phyloP scores from a whole-genome alignment of 2,329 filamentous ascomycete genomes.

The Alternaria sp. region DNA sequence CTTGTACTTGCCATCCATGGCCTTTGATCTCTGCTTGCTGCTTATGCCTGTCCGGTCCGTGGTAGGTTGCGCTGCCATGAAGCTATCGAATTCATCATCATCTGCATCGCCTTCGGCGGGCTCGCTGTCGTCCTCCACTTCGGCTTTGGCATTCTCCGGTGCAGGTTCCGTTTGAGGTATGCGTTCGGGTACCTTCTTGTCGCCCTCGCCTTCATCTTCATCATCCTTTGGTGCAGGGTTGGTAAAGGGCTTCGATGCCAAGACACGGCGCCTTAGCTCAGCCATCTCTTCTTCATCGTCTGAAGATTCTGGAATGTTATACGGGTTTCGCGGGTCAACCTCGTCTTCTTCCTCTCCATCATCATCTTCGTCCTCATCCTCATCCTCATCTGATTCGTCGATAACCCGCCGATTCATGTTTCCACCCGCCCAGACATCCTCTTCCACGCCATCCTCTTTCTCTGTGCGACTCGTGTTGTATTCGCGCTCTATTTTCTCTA shows the following conservation, averaged over 20 bases:
- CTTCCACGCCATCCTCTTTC: slow-evolving; percentile 60
- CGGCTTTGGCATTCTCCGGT: slow-evolving; percentile 36
- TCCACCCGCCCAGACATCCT: slow-evolving; percentile 88
- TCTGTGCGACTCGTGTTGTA: slow-evolving; percentile 79
- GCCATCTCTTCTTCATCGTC: slow-evolving; percentile 92
- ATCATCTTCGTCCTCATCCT: slow-evolving; percentile 57
- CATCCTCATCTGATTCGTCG: slow-evolving; percentile 49
- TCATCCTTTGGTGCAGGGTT: slow-evolving; percentile 56
- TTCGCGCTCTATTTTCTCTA: slow-evolving; percentile 87
- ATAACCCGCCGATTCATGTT: slow-evolving; percentile 76
- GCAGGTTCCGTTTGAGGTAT: slow-evolving; percentile 63
- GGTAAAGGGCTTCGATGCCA: slow-evolving; percentile 87
- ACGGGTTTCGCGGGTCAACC: slow-evolving; percentile 67
- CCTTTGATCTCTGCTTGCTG: slow-evolving; percentile 63
- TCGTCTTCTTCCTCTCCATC: slow-evolving; percentile 52
- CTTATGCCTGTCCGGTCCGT: slow-evolving; percentile 82
- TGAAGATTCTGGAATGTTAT: slow-evolving; percentile 73
- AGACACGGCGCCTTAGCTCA: slow-evolving; percentile 85
- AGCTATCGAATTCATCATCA: slow-evolving; percentile 86
- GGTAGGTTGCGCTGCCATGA: slow-evolving; percentile 88
- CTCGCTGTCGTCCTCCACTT: slow-evolving; percentile 71
- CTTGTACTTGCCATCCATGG: slow-evolving; percentile 39
- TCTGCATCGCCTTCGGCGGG: slow-evolving; percentile 68
- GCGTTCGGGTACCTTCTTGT: slow-evolving; percentile 66
- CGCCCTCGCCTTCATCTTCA: slow-evolving; percentile 37